Evolutionary conservation across 148 eudicot species (phyloP), one percentile per base, ranked within the genome.

Genomic region (Tetragonia tetragonoides): DNA sequence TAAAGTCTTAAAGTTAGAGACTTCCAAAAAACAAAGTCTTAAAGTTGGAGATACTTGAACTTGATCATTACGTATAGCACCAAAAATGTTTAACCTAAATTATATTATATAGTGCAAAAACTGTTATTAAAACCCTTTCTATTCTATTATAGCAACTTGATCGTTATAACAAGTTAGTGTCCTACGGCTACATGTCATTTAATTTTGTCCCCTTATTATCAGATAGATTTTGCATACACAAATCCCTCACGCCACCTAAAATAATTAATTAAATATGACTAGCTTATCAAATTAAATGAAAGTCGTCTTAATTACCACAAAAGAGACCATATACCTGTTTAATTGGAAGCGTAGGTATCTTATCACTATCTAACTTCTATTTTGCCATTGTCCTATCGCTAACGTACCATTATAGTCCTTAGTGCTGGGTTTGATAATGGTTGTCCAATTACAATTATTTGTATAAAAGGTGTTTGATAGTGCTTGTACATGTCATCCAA

Each of bases 401-500:
- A 70, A 47, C 65, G 51, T 72, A 60, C 17, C 61, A 68, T 7
- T 17, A 24, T 41, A 23, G 75, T 5, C 51, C 49, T 49, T 57
- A 59, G 71, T 66, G 46, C 47, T 24, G 38, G 0, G 60, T 66
- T 77, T 70, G 39, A 18, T 69, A 80, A 69, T 75, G 51, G 75
- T 49, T 57, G 65, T 24, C 44, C 21, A 71, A 28, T 7, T 39
- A 66, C 39, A 69, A 81, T 76, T 23, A 71, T 51, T 70, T 70
- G 66, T 34, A 12, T 41, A 74, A 70, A 68, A 60, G 34, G 28
- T 28, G 40, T 49, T 75, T 68, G 40, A 21, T 80, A 64, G 79
- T 76, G 76, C 79, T 40, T 41, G 4, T 53, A 70, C 23, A 81
- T 70, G 78, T 74, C 82, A 68, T 59, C 82, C 82, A 44, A 80